Evolutionary conservation across 116 monocot species (phyloP).

Genomic region (Phalaenopsis hybrid): DNA sequence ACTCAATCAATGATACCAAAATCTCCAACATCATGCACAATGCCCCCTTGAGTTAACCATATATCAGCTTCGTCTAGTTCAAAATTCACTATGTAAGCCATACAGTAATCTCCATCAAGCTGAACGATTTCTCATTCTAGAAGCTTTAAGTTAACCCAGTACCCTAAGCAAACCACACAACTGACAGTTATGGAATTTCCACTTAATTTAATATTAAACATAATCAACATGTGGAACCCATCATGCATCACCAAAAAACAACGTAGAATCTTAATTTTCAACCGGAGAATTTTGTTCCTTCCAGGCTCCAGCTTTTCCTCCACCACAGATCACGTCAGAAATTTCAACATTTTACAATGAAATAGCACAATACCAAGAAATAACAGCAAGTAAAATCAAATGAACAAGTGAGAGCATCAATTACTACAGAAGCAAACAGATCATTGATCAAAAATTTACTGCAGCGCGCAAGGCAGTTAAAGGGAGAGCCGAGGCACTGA

Average conservation of each 20-base stretch:
- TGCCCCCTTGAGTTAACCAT: not conserved
- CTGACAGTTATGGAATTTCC: not conserved
- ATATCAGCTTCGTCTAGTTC: not conserved
- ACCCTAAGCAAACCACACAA: not conserved
- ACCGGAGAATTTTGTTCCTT: not conserved
- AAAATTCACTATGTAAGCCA: not conserved
- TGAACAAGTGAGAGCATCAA: not conserved
- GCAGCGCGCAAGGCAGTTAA: not conserved
- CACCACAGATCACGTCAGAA: not conserved
- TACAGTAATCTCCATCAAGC: not conserved
- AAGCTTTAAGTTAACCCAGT: not conserved
- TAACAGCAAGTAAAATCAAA: not conserved
- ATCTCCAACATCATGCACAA: too few relatives aligned
- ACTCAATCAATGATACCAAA: too few relatives aligned
- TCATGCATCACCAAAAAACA: not conserved
- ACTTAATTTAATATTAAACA: not conserved
- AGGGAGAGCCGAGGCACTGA: conserved; percentile 10
- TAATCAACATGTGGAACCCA: not conserved
- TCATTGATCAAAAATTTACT: not conserved
- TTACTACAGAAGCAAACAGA: not conserved
- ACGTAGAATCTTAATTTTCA: not conserved
- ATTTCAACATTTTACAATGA: not conserved
- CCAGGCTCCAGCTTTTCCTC: not conserved
- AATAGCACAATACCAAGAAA: not conserved
- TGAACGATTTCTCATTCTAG: not conserved